Evolutionary conservation across 2,329 filamentous ascomycete species (phyloP), one percentile per base, ranked within the genome.

Genomic region (Chrysosporium keratinophilum): DNA sequence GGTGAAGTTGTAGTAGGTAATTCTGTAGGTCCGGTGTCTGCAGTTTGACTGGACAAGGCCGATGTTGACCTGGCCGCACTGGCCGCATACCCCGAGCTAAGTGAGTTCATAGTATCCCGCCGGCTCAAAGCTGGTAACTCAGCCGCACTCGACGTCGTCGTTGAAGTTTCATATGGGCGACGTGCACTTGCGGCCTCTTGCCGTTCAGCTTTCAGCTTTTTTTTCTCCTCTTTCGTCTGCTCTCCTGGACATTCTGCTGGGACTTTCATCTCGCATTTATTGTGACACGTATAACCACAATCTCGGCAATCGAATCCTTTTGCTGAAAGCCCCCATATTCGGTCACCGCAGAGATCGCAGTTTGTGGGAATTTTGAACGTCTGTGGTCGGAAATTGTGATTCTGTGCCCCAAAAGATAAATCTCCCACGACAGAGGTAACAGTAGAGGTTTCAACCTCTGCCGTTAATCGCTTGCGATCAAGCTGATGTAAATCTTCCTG

Each of bases 301-400:
- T 97, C 91, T 61, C 86, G 82, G 65, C 93, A 98, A 67, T 95
- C 90, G 65, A 95, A 94, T 0, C 93, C 93, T 71, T 98, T 98
- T 37, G 93, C 91, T 31, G 88, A 95, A 40, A 98, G 71, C 0
- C 93, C 93, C 93, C 93, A 98, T 67, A 98, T 95, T 28, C 93
- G 82, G 66, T 98, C 93, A 15, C 90, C 90, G 63, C 93, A 98
- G 11, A 96, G 78, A 69, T 98, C 93, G 72, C 93, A 98, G 67
- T 97, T 97, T 3, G 93, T 98, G 0, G 94, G 94, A 57, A 98
- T 95, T 69, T 97, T 97, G 78, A 97, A 98, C 0, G 93, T 97
- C 66, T 97, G 89, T n/a, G 88, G 83, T 71, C 95, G 95, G 78
- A 98, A 98, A 65, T 95, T 93, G 74, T 98, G 93, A 64, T 90